phyloP scores from a whole-genome alignment of 176 grass and related monocot genomes.

The Microstegium vimineum region DNA sequence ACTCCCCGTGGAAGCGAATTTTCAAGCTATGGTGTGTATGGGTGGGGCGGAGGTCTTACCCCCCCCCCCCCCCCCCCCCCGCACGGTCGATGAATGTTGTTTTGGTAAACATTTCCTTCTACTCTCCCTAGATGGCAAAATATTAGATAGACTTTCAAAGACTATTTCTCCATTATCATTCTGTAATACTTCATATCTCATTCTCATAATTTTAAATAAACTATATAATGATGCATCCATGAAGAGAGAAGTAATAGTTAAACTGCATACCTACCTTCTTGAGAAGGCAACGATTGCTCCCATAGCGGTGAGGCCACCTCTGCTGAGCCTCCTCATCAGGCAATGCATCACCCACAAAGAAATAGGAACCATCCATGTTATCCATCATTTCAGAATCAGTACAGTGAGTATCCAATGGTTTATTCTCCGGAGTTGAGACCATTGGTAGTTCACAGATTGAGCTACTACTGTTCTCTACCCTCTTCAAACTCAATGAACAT shows the following conservation, averaged over 20 bases:
- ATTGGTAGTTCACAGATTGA: background rate
- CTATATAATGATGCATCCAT: conserved; percentile 1
- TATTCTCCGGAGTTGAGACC: conserved; percentile 10
- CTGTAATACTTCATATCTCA: background rate
- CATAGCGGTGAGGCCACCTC: conserved; percentile 76
- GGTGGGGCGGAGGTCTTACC: too few species aligned
- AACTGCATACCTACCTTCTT: conserved; percentile 35
- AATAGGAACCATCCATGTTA: conserved; percentile 24
- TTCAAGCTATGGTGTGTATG: too few species aligned
- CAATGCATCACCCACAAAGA: conserved; percentile 58
- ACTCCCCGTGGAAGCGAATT: too few species aligned
- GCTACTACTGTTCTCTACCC: conserved; percentile 4
- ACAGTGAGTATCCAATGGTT: conserved; percentile 15
- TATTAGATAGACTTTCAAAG: background rate
- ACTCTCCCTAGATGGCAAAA: background rate
- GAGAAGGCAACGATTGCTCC: conserved; percentile 27
- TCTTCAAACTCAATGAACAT: conserved; percentile 17
- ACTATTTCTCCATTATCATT: conserved; percentile 6
- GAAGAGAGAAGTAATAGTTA: background rate
- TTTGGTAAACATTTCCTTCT: background rate
- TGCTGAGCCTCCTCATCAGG: conserved; percentile 57
- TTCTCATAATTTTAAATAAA: conserved; percentile 11
- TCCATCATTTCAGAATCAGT: conserved; percentile 20
- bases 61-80: too few species aligned
- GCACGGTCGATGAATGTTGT: background rate